These are phyloP conservation scores for Penicillium cosmopolitanum DNA, from an alignment of 495 filamentous ascomycete genomes.

Conservation along the genomic window DNA sequence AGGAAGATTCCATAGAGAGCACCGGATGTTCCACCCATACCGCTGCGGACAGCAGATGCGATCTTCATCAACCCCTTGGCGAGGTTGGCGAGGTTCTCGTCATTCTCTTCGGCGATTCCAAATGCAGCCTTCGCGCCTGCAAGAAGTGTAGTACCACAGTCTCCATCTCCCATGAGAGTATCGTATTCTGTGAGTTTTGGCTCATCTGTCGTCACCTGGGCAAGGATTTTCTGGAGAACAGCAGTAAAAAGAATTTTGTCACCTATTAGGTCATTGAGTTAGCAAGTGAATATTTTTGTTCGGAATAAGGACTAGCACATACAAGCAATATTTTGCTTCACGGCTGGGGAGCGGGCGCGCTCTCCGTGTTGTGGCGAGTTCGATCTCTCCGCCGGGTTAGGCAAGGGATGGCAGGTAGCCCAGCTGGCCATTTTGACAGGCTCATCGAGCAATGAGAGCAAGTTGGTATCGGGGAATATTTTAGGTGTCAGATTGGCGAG, in stretches of 20 bases:
- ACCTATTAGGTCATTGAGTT: background rate
- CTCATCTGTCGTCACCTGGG: constrained; percentile 10
- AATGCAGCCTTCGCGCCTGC: constrained; percentile 13
- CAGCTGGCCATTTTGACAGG: constrained; percentile 10
- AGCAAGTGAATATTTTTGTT: background rate
- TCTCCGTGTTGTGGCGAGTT: constrained; percentile 3
- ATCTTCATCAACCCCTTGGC: constrained; percentile 11
- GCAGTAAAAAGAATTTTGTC: background rate
- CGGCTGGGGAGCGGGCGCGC: constrained; percentile 1
- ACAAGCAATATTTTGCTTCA: constrained; percentile 10
- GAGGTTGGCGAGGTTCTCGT: constrained; percentile 6
- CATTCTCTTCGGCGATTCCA: constrained; percentile 1
- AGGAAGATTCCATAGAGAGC: constrained; percentile 21
- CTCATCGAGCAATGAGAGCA: constrained; percentile 11
- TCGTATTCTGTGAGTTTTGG: constrained; percentile 20
- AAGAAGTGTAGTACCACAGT: constrained; percentile 17
- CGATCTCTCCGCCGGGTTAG: background rate
- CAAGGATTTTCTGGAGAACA: constrained; percentile 6
- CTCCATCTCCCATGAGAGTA: constrained; percentile 21
- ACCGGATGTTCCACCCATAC: constrained; percentile 21
- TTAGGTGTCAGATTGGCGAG: constrained; percentile 15
- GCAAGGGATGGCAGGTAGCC: constrained; percentile 10
- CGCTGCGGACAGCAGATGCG: constrained; percentile 10
- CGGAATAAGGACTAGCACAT: background rate
- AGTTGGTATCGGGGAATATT: constrained; percentile 3